phyloP scores from a whole-genome alignment of 2,329 filamentous ascomycete genomes.

The Colletotrichum navitas region DNA sequence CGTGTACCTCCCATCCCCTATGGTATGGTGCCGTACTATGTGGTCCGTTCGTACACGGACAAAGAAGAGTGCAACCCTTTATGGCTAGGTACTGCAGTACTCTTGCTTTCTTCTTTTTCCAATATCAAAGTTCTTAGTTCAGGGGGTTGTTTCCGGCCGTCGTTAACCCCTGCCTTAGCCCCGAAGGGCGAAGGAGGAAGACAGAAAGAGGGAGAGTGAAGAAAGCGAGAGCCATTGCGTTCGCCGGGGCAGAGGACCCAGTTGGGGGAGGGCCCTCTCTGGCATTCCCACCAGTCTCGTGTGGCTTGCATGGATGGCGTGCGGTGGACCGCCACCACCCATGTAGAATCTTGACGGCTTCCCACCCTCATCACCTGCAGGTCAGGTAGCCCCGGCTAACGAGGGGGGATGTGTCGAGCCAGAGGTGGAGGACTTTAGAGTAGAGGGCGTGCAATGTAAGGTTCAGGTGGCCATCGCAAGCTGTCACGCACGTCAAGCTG shows the following conservation, averaged over 20 bases:
- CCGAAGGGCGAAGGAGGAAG: conserved; percentile 21
- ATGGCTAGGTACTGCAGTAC: background rate
- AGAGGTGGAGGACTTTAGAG: conserved; percentile 39
- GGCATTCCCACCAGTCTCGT: conserved; percentile 38
- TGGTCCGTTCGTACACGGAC: background rate
- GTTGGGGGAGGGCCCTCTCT: conserved; percentile 16
- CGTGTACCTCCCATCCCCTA: background rate
- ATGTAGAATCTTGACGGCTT: conserved; percentile 42
- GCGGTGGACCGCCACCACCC: conserved; percentile 36
- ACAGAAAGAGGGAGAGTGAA: conserved; percentile 21
- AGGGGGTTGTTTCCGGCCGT: conserved; percentile 31
- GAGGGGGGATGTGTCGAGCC: conserved; percentile 31
- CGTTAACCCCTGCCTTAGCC: conserved; percentile 39
- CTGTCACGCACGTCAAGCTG: conserved; percentile 36
- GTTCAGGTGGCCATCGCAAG: conserved; percentile 41
- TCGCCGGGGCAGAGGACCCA: conserved; percentile 3
- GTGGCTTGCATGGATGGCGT: conserved; percentile 41
- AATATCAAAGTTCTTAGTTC: conserved; percentile 19
- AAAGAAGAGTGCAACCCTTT: background rate
- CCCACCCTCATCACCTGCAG: conserved; percentile 42
- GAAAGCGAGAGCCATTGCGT: conserved; percentile 17
- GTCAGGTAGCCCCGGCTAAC: conserved; percentile 41
- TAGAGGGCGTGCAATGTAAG: conserved; percentile 39
- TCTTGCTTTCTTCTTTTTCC: background rate
- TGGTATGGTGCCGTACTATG: background rate